Evolutionary conservation across 352 stramenopile species (phyloP), one percentile per base, ranked within the genome.

Genomic region (Phytophthora ohioensis): DNA sequence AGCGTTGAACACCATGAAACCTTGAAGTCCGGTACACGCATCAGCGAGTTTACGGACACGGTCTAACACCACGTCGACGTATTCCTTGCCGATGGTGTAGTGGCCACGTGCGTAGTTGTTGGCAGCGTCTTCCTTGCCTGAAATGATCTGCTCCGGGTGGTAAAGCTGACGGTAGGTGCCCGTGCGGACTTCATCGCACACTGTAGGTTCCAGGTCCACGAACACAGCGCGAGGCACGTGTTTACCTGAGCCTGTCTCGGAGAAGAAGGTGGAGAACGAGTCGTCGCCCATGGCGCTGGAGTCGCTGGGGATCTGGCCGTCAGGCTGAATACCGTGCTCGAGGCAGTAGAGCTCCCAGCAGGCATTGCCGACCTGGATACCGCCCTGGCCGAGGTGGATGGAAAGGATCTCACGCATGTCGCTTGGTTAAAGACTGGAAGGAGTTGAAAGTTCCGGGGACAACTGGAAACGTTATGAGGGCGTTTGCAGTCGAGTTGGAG

Each of bases 91-190:
- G 65, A 94, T 94, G 36, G 88, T 96, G 81, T 96, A 96, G 82
- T 99, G 95, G 61, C 96, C 96, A 78, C 94, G 94, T 54, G 96
- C 96, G 51, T 91, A 93, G 70, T 94, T 97, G 79, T 97, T 97
- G 21, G 88, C 90, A 0, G 95, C 96, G 76, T 98, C 96, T 76
- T 99, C 97, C 85, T 99, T 99, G 78, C 97, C 98, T 51, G 90
- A 98, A 76, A 99, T 99, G 78, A 99, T 98, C 80, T 99, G 96
- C 72, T 99, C 97, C 5, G 98, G 97, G 78, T 99, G 97, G 84
- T 99, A 99, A 36, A 99, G 78, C 72, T 99, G 91, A 64, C 93
- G 82, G 88, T 99, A 99, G 6, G 94, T 97, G 69, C 97, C 97
- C 39, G 87, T 93, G 68, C 97, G 94, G 36, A 99, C 93, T 86